Percentiles rank a stretch among this genome's conserved stretches.
These are phyloP conservation scores for Sphaerulina populicola DNA, from an alignment of 2,329 filamentous ascomycete species.

Conservation along the genomic window DNA sequence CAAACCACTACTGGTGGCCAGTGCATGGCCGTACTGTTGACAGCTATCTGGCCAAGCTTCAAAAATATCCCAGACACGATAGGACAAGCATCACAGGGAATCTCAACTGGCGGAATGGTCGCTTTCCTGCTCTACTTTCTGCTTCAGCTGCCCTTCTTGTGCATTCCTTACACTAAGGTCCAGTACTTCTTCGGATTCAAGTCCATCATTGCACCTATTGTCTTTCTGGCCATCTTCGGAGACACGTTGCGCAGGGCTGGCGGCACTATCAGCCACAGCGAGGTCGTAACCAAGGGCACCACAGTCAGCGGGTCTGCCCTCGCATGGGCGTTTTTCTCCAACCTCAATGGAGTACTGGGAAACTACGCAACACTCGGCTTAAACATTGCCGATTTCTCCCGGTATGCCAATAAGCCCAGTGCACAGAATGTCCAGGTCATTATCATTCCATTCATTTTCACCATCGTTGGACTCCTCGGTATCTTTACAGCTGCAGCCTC, in stretches of 20 bases:
- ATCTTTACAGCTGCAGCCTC: slow-evolving; percentile 47
- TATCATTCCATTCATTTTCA: slow-evolving; percentile 45
- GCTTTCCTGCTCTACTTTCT: slow-evolving; percentile 51
- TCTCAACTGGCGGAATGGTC: slow-evolving; percentile 49
- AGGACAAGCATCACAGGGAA: slow-evolving; percentile 40
- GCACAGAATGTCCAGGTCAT: slow-evolving; percentile 30
- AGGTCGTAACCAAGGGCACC: slow-evolving; percentile 28
- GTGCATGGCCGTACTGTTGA: slow-evolving; percentile 23
- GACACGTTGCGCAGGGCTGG: slow-evolving; percentile 28
- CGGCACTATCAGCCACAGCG: slow-evolving; percentile 26
- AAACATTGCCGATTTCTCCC: slow-evolving; percentile 31
- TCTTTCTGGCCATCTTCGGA: slow-evolving; percentile 30
- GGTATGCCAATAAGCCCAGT: slow-evolving; percentile 29
- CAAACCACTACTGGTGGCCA: slow-evolving; percentile 26
- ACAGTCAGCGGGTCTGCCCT: slow-evolving; percentile 26
- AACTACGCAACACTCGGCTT: slow-evolving; percentile 30
- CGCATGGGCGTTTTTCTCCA: slow-evolving; percentile 27
- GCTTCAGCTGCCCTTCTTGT: slow-evolving; percentile 46
- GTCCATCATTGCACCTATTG: slow-evolving; percentile 32
- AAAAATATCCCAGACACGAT: slow-evolving; percentile 46
- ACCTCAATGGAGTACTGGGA: slow-evolving; percentile 28
- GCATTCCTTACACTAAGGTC: slow-evolving; percentile 44
- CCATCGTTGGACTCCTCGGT: slow-evolving; percentile 41
- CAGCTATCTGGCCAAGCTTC: slow-evolving; percentile 52
- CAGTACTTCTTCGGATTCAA: slow-evolving; percentile 36